Evolutionary conservation across 2,329 filamentous ascomycete species (phyloP).

Genomic region (Verticillium klebahnii): DNA sequence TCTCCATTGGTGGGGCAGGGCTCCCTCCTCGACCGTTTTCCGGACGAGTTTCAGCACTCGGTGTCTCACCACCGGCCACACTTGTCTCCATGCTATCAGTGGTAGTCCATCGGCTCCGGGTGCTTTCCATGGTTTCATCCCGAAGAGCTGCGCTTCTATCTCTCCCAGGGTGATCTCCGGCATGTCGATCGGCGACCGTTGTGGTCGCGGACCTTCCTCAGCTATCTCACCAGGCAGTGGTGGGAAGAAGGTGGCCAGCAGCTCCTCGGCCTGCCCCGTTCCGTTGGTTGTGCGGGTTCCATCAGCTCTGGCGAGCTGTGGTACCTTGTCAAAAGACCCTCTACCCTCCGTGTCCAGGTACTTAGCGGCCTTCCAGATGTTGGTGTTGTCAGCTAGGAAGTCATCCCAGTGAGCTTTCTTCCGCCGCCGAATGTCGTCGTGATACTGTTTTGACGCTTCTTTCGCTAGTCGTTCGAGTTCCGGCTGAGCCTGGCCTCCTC

Average conservation of each 20-base stretch:
- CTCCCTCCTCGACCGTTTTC: constrained; percentile 5
- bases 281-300: constrained; percentile 8
- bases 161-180: constrained; percentile 15
- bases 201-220: constrained; percentile 8
- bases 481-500: neutral
- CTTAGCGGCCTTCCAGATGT: constrained; percentile 23
- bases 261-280: constrained; percentile 14
- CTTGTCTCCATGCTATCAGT: constrained; percentile 12
- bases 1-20: neutral
- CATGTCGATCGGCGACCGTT: constrained; percentile 1
- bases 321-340: constrained; percentile 17
- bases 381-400: constrained; percentile 19
- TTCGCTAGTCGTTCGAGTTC: constrained; percentile 14
- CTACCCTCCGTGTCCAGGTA: constrained; percentile 17
- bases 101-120: constrained; percentile 14
- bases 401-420: constrained; percentile 20
- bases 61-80: constrained; percentile 9
- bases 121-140: constrained; percentile 15
- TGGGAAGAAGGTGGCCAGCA: constrained; percentile 16
- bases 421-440: constrained; percentile 18
- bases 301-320: constrained; percentile 14
- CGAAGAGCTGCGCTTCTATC: constrained; percentile 14
- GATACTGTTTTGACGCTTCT: constrained; percentile 17
- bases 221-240: constrained; percentile 13
- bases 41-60: constrained; percentile 12